phyloP scores from a whole-genome alignment of 2,329 filamentous ascomycete genomes.

The Mollisiaceae sp. region DNA sequence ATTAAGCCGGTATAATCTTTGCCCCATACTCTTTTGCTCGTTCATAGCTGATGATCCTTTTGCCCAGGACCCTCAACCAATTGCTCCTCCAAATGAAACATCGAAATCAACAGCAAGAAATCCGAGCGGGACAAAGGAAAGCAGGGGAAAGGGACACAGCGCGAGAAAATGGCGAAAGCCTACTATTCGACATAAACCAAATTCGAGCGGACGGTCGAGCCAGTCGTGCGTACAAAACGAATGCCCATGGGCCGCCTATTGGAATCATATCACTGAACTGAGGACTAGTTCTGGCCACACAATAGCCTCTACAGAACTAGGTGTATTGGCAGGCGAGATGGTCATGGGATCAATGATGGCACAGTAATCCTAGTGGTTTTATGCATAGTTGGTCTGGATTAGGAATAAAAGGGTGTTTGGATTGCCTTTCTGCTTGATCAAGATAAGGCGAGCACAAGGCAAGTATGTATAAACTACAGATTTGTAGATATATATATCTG shows the following conservation, averaged over 20 bases:
- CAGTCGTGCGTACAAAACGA: neutral
- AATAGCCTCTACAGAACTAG: neutral
- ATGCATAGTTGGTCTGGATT: neutral
- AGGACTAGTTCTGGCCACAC: neutral
- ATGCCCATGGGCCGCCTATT: neutral
- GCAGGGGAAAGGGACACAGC: neutral
- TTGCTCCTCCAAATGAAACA: neutral
- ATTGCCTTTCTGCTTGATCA: neutral
- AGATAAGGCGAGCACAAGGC: no score
- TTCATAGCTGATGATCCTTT: neutral
- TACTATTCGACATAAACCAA: neutral
- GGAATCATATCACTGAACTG: neutral
- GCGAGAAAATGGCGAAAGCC: neutral
- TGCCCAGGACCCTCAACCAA: neutral
- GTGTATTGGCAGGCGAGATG: neutral
- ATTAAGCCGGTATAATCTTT: neutral
- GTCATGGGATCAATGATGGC: neutral
- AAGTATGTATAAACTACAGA: neutral
- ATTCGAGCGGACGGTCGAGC: neutral
- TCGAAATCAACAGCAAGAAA: neutral
- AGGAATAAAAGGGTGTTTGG: no score
- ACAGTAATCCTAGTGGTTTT: neutral
- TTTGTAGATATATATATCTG: no score
- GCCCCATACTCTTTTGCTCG: neutral
- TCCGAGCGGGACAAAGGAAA: neutral